Percentiles rank a stretch among this genome's conserved stretches.
Conservation (phyloP, 2,329 filamentous ascomycete genomes). For the Alternaria gaisen region DNA sequence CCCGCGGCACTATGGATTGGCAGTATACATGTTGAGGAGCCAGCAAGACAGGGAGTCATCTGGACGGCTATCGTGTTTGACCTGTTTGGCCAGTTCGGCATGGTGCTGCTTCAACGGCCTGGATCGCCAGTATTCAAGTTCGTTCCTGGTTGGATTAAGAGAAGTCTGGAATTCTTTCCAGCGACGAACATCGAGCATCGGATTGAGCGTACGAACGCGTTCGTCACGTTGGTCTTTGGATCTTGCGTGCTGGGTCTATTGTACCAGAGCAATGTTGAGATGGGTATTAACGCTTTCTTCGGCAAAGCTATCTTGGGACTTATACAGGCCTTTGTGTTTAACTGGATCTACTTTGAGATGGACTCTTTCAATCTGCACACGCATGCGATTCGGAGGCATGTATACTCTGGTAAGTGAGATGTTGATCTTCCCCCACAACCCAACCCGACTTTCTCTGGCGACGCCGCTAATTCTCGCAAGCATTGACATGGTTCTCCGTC, state of each 20-base stretch:
- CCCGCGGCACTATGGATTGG: slow-evolving; percentile 67
- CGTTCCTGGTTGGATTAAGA: slow-evolving; percentile 31
- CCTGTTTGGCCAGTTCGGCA: slow-evolving; percentile 57
- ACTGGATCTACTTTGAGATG: slow-evolving; percentile 72
- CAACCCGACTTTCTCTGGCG: not conserved
- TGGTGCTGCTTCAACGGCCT: slow-evolving; percentile 52
- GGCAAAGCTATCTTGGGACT: slow-evolving; percentile 69
- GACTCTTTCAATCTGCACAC: slow-evolving; percentile 65
- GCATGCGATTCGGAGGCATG: slow-evolving; percentile 68
- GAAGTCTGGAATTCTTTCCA: slow-evolving; percentile 67
- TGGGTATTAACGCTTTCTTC: slow-evolving; percentile 66
- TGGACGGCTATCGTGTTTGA: slow-evolving; percentile 66
- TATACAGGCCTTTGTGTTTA: slow-evolving; percentile 66
- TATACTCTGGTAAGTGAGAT: slow-evolving; percentile 51
- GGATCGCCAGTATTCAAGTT: slow-evolving; percentile 23
- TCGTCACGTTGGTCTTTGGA: slow-evolving; percentile 71
- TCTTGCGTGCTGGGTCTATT: slow-evolving; percentile 70
- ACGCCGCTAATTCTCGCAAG: slow-evolving; percentile 33
- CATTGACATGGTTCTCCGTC: slow-evolving; percentile 63
- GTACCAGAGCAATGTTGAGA: slow-evolving; percentile 63
- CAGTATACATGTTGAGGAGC: slow-evolving; percentile 65
- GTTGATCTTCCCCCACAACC: not conserved
- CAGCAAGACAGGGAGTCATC: slow-evolving; percentile 64
- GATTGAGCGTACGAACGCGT: slow-evolving; percentile 70
- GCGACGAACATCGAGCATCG: slow-evolving; percentile 73